Percentiles rank a stretch among this genome's conserved stretches.
These are phyloP conservation scores for Gorgonomyces haynaldii DNA, from an alignment of 192 early-diverging fungal genomes.

Conservation along the genomic window DNA sequence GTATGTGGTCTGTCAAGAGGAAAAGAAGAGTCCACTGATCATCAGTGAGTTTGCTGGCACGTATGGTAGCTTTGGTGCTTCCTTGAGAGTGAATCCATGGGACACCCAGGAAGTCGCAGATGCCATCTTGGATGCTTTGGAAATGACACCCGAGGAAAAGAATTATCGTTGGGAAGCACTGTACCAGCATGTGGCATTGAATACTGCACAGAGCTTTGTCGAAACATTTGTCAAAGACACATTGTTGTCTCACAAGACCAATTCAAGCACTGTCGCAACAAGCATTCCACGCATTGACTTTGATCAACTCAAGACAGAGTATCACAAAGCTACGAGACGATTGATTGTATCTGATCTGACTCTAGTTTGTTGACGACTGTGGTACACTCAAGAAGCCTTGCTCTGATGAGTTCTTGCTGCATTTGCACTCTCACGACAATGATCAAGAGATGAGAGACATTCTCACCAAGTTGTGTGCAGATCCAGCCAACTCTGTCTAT, in stretches of 20 bases:
- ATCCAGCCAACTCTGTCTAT: constrained; percentile 32
- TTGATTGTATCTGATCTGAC: constrained; percentile 20
- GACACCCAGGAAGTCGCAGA: constrained; percentile 31
- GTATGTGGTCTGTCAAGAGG: constrained; percentile 43
- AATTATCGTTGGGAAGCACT: constrained; percentile 31
- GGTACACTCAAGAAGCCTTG: constrained; percentile 19
- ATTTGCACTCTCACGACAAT: constrained; percentile 13
- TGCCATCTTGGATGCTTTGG: constrained; percentile 30
- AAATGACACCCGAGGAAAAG: constrained; percentile 34
- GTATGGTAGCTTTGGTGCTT: constrained; percentile 42
- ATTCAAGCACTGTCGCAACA: constrained; percentile 16
- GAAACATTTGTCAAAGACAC: constrained; percentile 31
- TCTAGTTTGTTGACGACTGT: constrained; percentile 34
- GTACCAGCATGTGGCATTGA: constrained; percentile 22
- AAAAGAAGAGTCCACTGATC: constrained; percentile 36
- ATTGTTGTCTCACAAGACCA: constrained; percentile 23
- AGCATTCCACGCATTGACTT: constrained; percentile 25
- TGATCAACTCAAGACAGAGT: constrained; percentile 16
- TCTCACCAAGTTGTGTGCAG: constrained; percentile 13
- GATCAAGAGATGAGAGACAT: constrained; percentile 11
- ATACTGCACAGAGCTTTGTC: constrained; percentile 34
- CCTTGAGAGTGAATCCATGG: constrained; percentile 48
- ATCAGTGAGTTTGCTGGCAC: constrained; percentile 51
- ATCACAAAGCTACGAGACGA: constrained; percentile 15
- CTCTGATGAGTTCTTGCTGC: neutral